Conservation (phyloP, 768 basidiomycete genomes). For the Tulasnella sp. region DNA sequence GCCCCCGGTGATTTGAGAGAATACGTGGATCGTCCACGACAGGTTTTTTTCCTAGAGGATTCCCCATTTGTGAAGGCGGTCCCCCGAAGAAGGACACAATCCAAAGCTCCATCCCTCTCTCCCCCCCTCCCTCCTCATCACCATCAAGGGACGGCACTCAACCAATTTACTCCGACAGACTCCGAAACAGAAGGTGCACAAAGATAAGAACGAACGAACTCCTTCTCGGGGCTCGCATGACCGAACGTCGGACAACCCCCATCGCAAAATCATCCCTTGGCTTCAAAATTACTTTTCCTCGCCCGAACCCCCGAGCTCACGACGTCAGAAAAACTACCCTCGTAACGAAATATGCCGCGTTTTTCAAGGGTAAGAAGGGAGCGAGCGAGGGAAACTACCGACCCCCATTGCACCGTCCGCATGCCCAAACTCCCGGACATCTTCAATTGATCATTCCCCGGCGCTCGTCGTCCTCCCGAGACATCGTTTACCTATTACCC, state of each 20-base stretch:
- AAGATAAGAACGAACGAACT: neutral
- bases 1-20: neutral
- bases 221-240: neutral
- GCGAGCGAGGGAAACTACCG: neutral
- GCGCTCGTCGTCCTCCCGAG: neutral
- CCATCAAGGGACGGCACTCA: constrained; percentile 4
- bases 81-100: constrained; percentile 15
- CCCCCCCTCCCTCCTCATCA: neutral
- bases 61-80: constrained; percentile 12
- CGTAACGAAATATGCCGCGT: neutral
- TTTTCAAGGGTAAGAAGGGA: neutral
- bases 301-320: neutral
- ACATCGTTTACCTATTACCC: constrained; percentile 5
- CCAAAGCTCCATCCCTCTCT: neutral
- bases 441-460: neutral
- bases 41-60: neutral
- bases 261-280: neutral
- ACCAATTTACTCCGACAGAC: neutral
- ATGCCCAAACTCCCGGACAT: neutral
- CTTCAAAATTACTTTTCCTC: constrained; percentile 3
- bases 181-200: neutral
- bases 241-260: neutral
- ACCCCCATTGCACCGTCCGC: too few relatives aligned
- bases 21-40: constrained; percentile 7
- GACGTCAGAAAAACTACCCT: neutral